phyloP scores from a whole-genome alignment of 2,329 filamentous ascomycete species.

The Paecilomyces formosus region DNA sequence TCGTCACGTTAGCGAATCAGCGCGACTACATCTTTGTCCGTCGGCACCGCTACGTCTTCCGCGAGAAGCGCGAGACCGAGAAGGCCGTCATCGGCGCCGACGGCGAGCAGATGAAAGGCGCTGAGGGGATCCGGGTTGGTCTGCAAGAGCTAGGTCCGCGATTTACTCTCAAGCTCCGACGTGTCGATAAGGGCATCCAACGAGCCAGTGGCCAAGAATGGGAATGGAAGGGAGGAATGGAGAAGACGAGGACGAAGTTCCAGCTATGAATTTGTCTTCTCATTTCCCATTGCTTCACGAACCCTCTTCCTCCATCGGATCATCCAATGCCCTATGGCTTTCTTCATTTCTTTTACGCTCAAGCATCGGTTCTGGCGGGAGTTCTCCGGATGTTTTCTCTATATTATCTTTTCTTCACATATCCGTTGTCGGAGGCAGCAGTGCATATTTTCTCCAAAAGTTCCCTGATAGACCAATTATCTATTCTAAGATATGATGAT shows the following conservation, averaged over 20 bases:
- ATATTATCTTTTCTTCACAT: not conserved
- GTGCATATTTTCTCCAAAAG: not conserved
- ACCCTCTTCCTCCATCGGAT: not conserved
- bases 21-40: slow-evolving; percentile 93
- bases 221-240: slow-evolving; percentile 95
- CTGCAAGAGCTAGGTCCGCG: slow-evolving; percentile 84
- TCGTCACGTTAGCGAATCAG: slow-evolving; percentile 89
- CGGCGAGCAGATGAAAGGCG: slow-evolving; percentile 74
- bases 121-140: slow-evolving; percentile 77
- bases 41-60: slow-evolving; percentile 84
- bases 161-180: slow-evolving; percentile 78
- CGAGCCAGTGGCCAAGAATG: slow-evolving; percentile 73
- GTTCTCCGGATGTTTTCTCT: not conserved
- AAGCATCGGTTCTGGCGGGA: not conserved
- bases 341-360: not conserved
- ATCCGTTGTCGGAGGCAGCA: not conserved
- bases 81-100: slow-evolving; percentile 77
- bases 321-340: not conserved
- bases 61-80: slow-evolving; percentile 78
- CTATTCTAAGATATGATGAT: not conserved
- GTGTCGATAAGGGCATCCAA: slow-evolving; percentile 85
- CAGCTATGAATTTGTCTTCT: slow-evolving; percentile 55
- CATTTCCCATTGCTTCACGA: not conserved
- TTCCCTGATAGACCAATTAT: not conserved
- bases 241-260: slow-evolving; percentile 89